phyloP scores from a whole-genome alignment of 768 basidiomycete species.

The Mycena galericulata region DNA sequence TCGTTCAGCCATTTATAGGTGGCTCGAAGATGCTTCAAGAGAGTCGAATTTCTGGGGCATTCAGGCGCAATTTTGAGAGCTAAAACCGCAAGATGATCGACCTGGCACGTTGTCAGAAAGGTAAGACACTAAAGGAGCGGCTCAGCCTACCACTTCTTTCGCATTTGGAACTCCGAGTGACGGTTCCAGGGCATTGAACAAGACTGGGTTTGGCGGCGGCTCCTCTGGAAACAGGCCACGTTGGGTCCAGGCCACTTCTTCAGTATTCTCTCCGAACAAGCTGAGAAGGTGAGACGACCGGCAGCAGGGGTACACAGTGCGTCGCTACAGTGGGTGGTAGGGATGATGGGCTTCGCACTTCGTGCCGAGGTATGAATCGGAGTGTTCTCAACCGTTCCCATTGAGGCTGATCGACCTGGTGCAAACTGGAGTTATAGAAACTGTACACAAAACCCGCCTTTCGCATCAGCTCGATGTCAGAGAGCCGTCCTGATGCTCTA shows the following conservation, averaged over 20 bases:
- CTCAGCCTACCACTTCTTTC: constrained; percentile 26
- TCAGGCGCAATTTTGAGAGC: constrained; percentile 42
- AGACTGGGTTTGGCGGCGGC: not conserved
- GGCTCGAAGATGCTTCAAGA: constrained; percentile 52
- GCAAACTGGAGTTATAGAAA: constrained; percentile 21
- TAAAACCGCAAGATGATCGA: constrained; percentile 54
- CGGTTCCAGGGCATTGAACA: constrained; percentile 16
- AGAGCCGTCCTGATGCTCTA: not conserved
- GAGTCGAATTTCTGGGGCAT: constrained; percentile 38
- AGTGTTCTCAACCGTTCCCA: constrained; percentile 23
- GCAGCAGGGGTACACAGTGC: constrained; percentile 20
- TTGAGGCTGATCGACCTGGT: constrained; percentile 2
- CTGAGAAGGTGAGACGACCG: constrained; percentile 25
- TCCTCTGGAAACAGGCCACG: constrained; percentile 21
- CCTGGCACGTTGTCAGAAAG: constrained; percentile 40
- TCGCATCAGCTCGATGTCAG: constrained; percentile 1
- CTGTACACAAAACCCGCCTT: constrained; percentile 17
- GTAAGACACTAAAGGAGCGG: not conserved
- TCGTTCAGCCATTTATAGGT: constrained; percentile 60
- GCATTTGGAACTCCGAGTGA: constrained; percentile 29
- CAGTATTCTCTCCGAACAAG: constrained; percentile 16
- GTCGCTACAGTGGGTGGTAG: constrained; percentile 7
- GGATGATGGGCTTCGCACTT: constrained; percentile 1
- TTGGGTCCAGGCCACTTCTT: constrained; percentile 29
- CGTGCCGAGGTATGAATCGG: constrained; percentile 22